Conservation (phyloP, 2,329 filamentous ascomycete species). For the Sarocladium kiliense region DNA sequence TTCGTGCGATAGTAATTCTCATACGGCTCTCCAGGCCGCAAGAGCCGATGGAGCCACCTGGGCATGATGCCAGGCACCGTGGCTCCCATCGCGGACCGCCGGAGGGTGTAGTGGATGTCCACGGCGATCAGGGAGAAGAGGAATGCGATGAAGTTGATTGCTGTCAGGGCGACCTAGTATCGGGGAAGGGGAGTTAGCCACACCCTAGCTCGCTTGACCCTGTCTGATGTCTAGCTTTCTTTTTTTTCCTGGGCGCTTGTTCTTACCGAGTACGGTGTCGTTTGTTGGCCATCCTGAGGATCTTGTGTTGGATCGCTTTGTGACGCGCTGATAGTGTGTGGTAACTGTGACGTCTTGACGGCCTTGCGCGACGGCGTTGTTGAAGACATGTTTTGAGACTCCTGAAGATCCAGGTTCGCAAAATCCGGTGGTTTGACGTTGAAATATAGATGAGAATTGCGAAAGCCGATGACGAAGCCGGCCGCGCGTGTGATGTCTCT, state of each 20-base stretch:
- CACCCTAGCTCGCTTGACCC: no score
- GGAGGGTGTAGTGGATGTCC: conserved; percentile 49
- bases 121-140: conserved; percentile 60
- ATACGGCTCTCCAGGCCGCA: conserved; percentile 36
- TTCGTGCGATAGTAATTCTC: conserved; percentile 46
- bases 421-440: no score
- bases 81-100: conserved; percentile 37
- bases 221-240: no score
- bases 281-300: conserved; percentile 12
- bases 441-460: no score
- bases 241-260: no score
- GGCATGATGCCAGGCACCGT: conserved; percentile 25
- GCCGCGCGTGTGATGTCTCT: no score
- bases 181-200: no score
- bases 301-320: background rate
- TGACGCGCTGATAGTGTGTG: background rate
- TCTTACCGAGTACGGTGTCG: conserved; percentile 21
- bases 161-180: conserved; percentile 56
- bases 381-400: background rate
- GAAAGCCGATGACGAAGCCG: no score
- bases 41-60: conserved; percentile 33
- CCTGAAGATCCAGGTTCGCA: background rate
- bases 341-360: background rate
- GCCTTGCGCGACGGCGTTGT: background rate
- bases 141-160: conserved; percentile 59